Percentiles rank a stretch among this genome's conserved stretches.
phyloP scores from a whole-genome alignment of 345 rosid genomes.

The Eucalyptus guilfoylei region DNA sequence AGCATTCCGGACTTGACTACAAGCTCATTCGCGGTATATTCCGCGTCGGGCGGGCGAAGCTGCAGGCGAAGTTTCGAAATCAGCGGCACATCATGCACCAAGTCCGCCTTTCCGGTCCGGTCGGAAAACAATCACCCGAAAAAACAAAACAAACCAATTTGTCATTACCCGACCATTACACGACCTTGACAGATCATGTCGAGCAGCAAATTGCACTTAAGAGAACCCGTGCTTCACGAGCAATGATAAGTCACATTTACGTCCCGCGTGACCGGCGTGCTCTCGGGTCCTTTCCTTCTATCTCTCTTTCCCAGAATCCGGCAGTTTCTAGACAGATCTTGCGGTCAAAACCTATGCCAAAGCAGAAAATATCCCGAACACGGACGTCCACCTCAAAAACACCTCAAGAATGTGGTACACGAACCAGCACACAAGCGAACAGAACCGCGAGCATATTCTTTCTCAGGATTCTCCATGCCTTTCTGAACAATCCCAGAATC shows the following conservation, averaged over 20 bases:
- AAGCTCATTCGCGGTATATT: not conserved
- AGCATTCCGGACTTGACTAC: not conserved
- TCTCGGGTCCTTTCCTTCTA: not conserved
- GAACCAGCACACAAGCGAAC: not conserved
- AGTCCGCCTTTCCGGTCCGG: not conserved
- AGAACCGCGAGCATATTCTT: not conserved
- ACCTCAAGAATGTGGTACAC: not conserved
- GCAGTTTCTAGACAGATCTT: not conserved
- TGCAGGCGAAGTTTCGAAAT: not conserved
- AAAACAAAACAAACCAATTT: not conserved
- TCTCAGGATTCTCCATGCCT: not conserved
- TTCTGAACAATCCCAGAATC: not conserved
- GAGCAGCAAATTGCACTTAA: not conserved
- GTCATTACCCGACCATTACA: not conserved
- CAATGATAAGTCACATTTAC: not conserved
- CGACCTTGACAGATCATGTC: not conserved
- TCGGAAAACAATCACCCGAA: not conserved
- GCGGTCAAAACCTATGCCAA: not conserved
- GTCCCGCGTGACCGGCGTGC: not conserved
- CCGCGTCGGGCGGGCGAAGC: accelerated
- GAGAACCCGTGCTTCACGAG: not conserved
- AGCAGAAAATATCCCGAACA: not conserved
- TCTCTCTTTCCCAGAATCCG: not conserved
- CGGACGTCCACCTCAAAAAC: not conserved
- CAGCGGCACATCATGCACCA: not conserved